Evolutionary conservation across 345 rosid species (phyloP).

Genomic region (Linum tenue): DNA sequence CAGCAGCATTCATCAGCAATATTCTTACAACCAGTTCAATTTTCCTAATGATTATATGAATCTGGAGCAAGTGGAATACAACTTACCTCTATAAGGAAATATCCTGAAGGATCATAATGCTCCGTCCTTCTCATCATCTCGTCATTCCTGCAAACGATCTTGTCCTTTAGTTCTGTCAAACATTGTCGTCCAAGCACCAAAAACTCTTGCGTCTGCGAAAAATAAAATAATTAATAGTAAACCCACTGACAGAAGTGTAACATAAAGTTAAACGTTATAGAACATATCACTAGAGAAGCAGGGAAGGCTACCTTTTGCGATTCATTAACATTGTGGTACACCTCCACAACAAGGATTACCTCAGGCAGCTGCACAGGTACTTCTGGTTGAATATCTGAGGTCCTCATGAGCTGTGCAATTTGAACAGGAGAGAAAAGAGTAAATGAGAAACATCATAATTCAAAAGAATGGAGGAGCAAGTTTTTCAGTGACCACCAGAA

Average conservation of each 20-base stretch:
- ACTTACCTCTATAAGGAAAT: slow-evolving; percentile 75
- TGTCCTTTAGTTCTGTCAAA: slow-evolving; percentile 68
- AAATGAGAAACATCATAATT: background rate
- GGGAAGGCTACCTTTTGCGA: slow-evolving; percentile 38
- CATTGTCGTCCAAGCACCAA: slow-evolving; percentile 63
- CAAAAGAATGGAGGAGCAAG: background rate
- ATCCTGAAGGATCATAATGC: slow-evolving; percentile 67
- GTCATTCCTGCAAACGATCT: slow-evolving; percentile 65
- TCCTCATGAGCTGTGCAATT: slow-evolving; percentile 30
- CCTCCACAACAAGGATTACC: slow-evolving; percentile 61
- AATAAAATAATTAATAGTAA: slow-evolving; percentile 5
- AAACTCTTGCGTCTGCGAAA: slow-evolving; percentile 65
- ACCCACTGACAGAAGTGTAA: background rate
- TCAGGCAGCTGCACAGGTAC: slow-evolving; percentile 40
- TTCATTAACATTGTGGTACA: slow-evolving; percentile 39
- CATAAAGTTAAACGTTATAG: background rate
- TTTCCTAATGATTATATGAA: background rate
- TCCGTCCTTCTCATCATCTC: slow-evolving; percentile 69
- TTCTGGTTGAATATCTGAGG: slow-evolving; percentile 30
- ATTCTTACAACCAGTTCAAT: background rate
- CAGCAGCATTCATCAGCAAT: slow-evolving; percentile 11
- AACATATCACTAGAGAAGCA: background rate
- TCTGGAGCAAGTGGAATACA: slow-evolving; percentile 3
- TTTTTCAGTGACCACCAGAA: background rate
- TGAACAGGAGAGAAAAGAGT: slow-evolving; percentile 6